Conservation (phyloP, 2,329 filamentous ascomycete genomes). For the Xylaria sp. region DNA sequence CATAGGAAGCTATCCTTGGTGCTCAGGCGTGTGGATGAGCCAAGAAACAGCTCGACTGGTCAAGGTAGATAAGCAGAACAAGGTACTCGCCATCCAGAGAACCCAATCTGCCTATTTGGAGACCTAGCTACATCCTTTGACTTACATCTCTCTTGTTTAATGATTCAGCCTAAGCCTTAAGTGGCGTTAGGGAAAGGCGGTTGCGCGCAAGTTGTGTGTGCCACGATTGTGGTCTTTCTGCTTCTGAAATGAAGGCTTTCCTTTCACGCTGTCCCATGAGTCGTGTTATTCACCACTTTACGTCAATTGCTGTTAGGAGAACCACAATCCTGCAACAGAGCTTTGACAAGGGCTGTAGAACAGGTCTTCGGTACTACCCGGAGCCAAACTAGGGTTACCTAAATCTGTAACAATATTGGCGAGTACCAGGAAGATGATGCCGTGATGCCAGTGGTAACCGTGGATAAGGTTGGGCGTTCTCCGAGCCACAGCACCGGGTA, state of each 20-base stretch:
- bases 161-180: too few species aligned
- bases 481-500: slow-evolving; percentile 18
- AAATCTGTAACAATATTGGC: slow-evolving; percentile 5
- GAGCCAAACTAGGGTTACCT: slow-evolving; percentile 14
- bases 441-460: slow-evolving; percentile 14
- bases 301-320: not conserved
- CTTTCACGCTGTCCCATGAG: not conserved
- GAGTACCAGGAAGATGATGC: slow-evolving; percentile 12
- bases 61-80: too few species aligned
- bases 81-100: slow-evolving; percentile 1
- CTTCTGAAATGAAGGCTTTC: too few species aligned
- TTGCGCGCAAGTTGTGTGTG: too few species aligned
- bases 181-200: too few species aligned
- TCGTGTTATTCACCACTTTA: not conserved
- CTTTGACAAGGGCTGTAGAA: not conserved
- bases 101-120: not conserved
- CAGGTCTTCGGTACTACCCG: slow-evolving; percentile 3
- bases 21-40: not conserved
- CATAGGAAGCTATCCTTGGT: slow-evolving; percentile 4
- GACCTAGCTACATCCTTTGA: not conserved
- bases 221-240: too few species aligned
- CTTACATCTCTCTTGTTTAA: too few species aligned
- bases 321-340: not conserved
- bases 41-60: not conserved
- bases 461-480: slow-evolving; percentile 11